Evolutionary conservation across 352 stramenopile genomes (phyloP).

Genomic region (Pythium monospermum): DNA sequence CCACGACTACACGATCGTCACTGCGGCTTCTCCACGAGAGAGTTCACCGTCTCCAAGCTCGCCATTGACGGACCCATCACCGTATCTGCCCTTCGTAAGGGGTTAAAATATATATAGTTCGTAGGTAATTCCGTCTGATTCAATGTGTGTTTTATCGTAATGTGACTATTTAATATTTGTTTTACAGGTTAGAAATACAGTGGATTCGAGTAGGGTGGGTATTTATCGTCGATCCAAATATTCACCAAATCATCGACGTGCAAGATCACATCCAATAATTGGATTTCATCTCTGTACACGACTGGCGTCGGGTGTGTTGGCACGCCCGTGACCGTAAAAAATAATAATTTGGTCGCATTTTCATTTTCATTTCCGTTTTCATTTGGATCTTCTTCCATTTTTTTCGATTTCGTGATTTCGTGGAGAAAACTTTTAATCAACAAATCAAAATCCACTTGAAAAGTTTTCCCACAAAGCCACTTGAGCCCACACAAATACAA

Average conservation of each 20-base stretch:
- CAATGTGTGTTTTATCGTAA: too few species aligned
- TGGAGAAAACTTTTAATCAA: constrained; percentile 60
- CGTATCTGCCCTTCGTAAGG: too few species aligned
- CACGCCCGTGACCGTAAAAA: constrained; percentile 47
- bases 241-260: constrained; percentile 67
- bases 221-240: constrained; percentile 68
- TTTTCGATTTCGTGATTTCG: neutral
- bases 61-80: too few species aligned
- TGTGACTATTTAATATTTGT: neutral
- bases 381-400: neutral
- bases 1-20: constrained; percentile 25
- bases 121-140: too few species aligned
- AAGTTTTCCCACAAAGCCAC: constrained; percentile 35
- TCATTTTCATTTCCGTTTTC: neutral
- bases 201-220: constrained; percentile 63
- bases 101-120: too few species aligned
- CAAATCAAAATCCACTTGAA: constrained; percentile 56
- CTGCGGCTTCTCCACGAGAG: neutral
- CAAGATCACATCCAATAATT: constrained; percentile 52
- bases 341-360: constrained; percentile 33
- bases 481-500: constrained; percentile 33
- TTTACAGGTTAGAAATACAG: constrained; percentile 40
- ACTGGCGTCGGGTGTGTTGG: constrained; percentile 52
- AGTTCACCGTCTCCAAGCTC: constrained; percentile 3
- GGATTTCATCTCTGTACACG: constrained; percentile 50